Conservation (phyloP, 192 early-diverging fungal species). For the Diversispora epigaea region DNA sequence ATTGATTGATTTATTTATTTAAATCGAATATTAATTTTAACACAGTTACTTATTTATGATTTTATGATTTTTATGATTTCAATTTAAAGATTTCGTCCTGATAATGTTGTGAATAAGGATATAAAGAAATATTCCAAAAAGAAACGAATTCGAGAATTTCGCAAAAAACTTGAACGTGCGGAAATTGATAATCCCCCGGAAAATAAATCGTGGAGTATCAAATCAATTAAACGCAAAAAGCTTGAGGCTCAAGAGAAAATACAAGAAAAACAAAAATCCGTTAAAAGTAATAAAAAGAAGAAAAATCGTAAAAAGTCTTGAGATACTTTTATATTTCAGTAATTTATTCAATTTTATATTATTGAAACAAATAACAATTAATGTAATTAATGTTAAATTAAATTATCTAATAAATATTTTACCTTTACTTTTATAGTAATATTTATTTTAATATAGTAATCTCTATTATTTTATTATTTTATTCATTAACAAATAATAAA, state of each 20-base stretch:
- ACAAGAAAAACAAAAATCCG: not conserved
- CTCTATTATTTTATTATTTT: too few relatives aligned
- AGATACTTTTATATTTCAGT: too few relatives aligned
- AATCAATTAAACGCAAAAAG: conserved; percentile 18
- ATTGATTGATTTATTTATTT: not conserved
- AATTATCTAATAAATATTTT: too few relatives aligned
- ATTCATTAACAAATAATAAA: too few relatives aligned
- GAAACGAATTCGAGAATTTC: conserved; percentile 51
- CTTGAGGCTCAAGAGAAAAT: not conserved
- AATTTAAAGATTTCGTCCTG: conserved; percentile 27
- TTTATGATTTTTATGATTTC: not conserved
- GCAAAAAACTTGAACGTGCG: conserved; percentile 40
- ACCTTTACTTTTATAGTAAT: too few relatives aligned
- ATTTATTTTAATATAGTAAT: too few relatives aligned
- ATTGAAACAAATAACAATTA: too few relatives aligned
- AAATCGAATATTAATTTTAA: not conserved
- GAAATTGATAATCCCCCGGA: not conserved
- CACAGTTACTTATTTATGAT: not conserved
- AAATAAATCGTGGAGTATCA: not conserved
- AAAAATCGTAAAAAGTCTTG: too few relatives aligned
- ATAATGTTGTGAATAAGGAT: conserved; percentile 36
- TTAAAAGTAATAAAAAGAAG: too few relatives aligned
- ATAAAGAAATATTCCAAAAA: conserved; percentile 54
- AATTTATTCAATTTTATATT: too few relatives aligned
- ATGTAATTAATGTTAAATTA: too few relatives aligned